Conservation (phyloP, 2,329 filamentous ascomycete species). For the Gnomoniopsis smithogilvyi region DNA sequence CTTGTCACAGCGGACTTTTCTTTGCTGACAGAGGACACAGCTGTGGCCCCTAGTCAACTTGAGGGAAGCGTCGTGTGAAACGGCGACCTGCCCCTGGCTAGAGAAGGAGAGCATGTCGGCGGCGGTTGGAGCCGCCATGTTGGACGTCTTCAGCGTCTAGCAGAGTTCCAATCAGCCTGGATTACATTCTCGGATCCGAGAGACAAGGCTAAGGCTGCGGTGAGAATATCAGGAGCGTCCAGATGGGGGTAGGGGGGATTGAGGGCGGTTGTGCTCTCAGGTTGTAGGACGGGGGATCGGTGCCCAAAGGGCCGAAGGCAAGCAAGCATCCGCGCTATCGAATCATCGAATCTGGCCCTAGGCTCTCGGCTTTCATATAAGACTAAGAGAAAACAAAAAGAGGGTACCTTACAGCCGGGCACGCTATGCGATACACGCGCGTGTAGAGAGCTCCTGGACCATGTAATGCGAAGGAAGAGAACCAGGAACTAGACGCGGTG, state of each 20-base stretch:
- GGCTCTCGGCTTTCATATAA: neutral
- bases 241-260: neutral
- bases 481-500: constrained; percentile 6
- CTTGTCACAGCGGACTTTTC: constrained; percentile 73
- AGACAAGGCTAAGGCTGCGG: constrained; percentile 1
- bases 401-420: constrained; percentile 4
- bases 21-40: constrained; percentile 72
- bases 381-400: neutral
- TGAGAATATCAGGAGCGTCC: neutral
- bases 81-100: constrained; percentile 23
- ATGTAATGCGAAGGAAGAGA: constrained; percentile 13
- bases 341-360: neutral
- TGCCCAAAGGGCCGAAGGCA: neutral
- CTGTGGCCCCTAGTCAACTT: constrained; percentile 59
- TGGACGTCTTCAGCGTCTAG: constrained; percentile 1
- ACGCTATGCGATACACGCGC: neutral
- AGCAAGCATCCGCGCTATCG: neutral
- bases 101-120: constrained; percentile 20
- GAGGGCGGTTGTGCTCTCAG: neutral
- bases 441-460: constrained; percentile 1
- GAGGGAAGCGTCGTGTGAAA: constrained; percentile 36
- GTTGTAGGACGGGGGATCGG: neutral
- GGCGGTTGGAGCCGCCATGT: constrained; percentile 15
- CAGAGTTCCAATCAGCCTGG: constrained; percentile 9
- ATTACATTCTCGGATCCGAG: constrained; percentile 19